A percentile compares a stretch with the other conserved stretches of the same genome.
These are phyloP conservation scores for Blastobotrys aristatus DNA, from an alignment of 1,139 yeast genomes.

Conservation along the genomic window DNA sequence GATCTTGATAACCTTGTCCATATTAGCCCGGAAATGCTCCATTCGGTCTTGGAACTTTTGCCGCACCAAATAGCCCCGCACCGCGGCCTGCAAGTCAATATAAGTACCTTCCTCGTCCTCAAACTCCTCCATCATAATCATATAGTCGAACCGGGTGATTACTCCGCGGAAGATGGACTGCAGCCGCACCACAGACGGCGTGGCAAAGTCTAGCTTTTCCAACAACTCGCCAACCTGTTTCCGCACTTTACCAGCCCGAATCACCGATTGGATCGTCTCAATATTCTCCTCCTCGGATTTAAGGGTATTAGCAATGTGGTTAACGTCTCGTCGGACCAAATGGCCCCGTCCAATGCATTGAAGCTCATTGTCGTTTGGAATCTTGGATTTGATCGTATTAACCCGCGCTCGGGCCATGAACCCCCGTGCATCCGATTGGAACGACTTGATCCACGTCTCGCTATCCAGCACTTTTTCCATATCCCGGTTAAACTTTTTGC, in stretches of 20 bases:
- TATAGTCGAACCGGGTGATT: constrained; percentile 47
- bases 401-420: constrained; percentile 32
- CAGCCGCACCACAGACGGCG: constrained; percentile 40
- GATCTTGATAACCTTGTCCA: constrained; percentile 56
- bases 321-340: constrained; percentile 24
- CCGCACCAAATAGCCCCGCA: constrained; percentile 46
- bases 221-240: constrained; percentile 17
- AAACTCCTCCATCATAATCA: constrained; percentile 48
- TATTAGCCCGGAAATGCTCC: constrained; percentile 51
- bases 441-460: constrained; percentile 34
- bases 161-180: constrained; percentile 43
- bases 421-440: constrained; percentile 49
- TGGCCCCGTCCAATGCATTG: constrained; percentile 34
- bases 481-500: constrained; percentile 34
- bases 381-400: constrained; percentile 11
- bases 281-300: constrained; percentile 18
- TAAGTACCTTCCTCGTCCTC: constrained; percentile 42
- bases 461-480: constrained; percentile 44
- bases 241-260: constrained; percentile 30
- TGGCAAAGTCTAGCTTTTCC: constrained; percentile 24
- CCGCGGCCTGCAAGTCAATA: constrained; percentile 45
- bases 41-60: constrained; percentile 39
- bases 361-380: constrained; percentile 27
- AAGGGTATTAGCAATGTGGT: constrained; percentile 15
- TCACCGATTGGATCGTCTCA: constrained; percentile 27